A percentile compares a stretch with the other conserved stretches of the same genome.
These are phyloP conservation scores for Solanum arcanum DNA, from an alignment of 257 asterid species.

Conservation along the genomic window DNA sequence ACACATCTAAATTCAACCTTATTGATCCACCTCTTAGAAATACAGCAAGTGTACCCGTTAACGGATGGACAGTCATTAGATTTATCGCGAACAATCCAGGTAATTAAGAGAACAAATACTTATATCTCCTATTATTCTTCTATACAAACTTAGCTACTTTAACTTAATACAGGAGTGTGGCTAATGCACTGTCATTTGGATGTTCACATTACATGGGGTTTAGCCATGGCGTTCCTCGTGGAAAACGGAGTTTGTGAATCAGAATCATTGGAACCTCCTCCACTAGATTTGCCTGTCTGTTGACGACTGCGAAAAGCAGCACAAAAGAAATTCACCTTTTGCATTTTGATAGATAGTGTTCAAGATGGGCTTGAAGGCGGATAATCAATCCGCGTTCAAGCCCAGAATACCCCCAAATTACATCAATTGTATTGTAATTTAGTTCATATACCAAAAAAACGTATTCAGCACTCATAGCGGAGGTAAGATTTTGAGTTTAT, in stretches of 20 bases:
- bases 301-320: neutral
- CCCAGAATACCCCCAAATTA: neutral
- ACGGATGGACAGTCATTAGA: constrained; percentile 88
- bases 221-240: constrained; percentile 72
- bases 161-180: constrained; percentile 54
- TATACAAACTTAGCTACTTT: neutral
- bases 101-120: neutral
- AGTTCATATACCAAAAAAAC: neutral
- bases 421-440: neutral
- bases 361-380: neutral
- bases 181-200: constrained; percentile 90
- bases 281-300: constrained; percentile 61
- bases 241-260: constrained; percentile 54
- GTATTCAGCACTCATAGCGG: neutral
- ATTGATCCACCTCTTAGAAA: constrained; percentile 77
- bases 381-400: neutral
- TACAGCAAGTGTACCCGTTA: constrained; percentile 70
- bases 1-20: constrained; percentile 58
- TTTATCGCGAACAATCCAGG: constrained; percentile 95
- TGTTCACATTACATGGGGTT: constrained; percentile 73
- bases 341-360: no score
- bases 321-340: neutral
- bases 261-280: constrained; percentile 51
- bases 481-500: neutral
- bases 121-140: neutral